These are phyloP conservation scores for Brasilioporus rufonigricans DNA, from an alignment of 768 basidiomycete genomes.

Conservation along the genomic window DNA sequence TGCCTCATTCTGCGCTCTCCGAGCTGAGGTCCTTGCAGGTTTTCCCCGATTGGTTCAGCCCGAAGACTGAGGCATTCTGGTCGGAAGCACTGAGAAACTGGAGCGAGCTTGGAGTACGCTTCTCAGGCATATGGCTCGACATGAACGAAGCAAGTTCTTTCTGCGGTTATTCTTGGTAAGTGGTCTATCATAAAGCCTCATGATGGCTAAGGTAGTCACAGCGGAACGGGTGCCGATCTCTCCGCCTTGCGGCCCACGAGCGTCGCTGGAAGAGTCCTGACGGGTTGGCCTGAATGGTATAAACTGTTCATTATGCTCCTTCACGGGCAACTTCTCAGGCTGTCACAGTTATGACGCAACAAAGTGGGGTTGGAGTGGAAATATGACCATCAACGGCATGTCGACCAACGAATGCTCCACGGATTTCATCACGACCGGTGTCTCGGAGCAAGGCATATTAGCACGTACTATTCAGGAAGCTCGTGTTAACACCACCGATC, in stretches of 20 bases:
- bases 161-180: constrained; percentile 56
- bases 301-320: neutral
- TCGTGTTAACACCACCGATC: constrained; percentile 48
- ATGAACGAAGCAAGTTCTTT: constrained; percentile 68
- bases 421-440: constrained; percentile 1
- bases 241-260: constrained; percentile 37
- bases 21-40: constrained; percentile 31
- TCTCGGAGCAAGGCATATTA: constrained; percentile 38
- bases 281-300: constrained; percentile 60
- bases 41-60: constrained; percentile 59
- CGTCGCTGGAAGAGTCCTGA: constrained; percentile 3
- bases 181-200: neutral
- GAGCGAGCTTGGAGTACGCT: constrained; percentile 47
- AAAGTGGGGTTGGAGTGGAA: constrained; percentile 64
- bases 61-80: constrained; percentile 55
- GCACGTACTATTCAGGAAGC: constrained; percentile 42
- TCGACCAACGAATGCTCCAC: constrained; percentile 43
- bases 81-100: constrained; percentile 56
- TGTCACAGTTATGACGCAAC: constrained; percentile 62
- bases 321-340: neutral
- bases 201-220: neutral
- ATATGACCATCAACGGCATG: constrained; percentile 64
- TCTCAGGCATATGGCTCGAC: constrained; percentile 64
- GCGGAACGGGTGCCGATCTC: constrained; percentile 53
- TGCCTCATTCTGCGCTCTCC: neutral